Evolutionary conservation across 2,329 filamentous ascomycete species (phyloP).

Genomic region (Plectosphaerella cucumerina): DNA sequence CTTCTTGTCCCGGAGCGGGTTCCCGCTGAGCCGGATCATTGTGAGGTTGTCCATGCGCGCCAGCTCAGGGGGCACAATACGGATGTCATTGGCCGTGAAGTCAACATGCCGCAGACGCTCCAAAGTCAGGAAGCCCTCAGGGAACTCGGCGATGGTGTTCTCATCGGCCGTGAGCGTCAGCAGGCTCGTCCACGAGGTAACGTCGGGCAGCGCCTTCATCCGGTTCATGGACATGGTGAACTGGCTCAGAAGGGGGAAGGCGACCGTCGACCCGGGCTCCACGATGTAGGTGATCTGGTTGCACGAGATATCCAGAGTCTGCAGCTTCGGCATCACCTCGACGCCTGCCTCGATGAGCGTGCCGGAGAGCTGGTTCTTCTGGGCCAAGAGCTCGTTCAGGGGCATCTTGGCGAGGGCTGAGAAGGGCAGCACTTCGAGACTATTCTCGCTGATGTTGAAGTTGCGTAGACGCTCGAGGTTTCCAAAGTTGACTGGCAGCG

Average conservation of each 20-base stretch:
- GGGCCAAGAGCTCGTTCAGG: slow-evolving; percentile 67
- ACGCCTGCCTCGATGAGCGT: slow-evolving; percentile 64
- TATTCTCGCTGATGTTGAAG: slow-evolving; percentile 78
- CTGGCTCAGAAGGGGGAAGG: slow-evolving; percentile 67
- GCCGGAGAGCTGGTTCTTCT: slow-evolving; percentile 75
- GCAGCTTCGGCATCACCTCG: slow-evolving; percentile 57
- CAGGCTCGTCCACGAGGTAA: slow-evolving; percentile 70
- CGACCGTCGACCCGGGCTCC: slow-evolving; percentile 39
- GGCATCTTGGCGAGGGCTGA: slow-evolving; percentile 63
- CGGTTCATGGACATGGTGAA: slow-evolving; percentile 80
- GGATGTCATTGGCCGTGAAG: slow-evolving; percentile 81
- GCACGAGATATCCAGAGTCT: slow-evolving; percentile 71
- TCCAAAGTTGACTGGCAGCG: slow-evolving; percentile 64
- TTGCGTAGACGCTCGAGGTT: slow-evolving; percentile 66
- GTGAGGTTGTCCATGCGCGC: slow-evolving; percentile 74
- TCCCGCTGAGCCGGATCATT: slow-evolving; percentile 77
- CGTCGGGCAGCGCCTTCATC: slow-evolving; percentile 65
- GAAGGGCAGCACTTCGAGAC: slow-evolving; percentile 67
- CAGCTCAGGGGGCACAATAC: slow-evolving; percentile 69
- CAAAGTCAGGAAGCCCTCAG: slow-evolving; percentile 67
- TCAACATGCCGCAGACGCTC: slow-evolving; percentile 70
- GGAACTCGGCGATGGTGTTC: slow-evolving; percentile 74
- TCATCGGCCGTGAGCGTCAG: slow-evolving; percentile 73
- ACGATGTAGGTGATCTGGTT: slow-evolving; percentile 65
- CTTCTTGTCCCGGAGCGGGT: slow-evolving; percentile 85